Conservation (phyloP, 139 green algal genomes). For the Picochlorum sp. region DNA sequence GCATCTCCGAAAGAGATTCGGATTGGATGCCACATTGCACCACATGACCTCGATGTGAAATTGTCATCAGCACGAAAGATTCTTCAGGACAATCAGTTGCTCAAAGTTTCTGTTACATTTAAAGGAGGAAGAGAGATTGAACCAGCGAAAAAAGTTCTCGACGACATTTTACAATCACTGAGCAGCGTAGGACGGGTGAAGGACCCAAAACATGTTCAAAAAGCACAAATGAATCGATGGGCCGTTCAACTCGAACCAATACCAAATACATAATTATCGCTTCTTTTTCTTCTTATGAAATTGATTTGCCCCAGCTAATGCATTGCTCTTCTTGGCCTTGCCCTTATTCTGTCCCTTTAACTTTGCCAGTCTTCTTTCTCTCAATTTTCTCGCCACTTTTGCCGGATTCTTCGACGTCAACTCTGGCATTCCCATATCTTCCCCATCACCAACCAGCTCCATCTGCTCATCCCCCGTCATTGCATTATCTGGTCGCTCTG, state of each 20-base stretch:
- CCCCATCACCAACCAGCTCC: neutral
- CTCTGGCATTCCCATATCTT: neutral
- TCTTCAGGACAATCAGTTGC: conserved; percentile 16
- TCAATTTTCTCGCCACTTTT: conserved; percentile 9
- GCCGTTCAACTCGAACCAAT: neutral
- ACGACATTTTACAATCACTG: conserved; percentile 16
- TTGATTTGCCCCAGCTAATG: conserved; percentile 13
- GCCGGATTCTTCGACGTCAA: conserved; percentile 8
- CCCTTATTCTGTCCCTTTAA: neutral
- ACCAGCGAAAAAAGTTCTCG: conserved; percentile 10
- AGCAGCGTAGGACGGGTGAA: neutral
- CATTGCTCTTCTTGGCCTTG: conserved; percentile 11
- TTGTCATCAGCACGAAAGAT: conserved; percentile 13
- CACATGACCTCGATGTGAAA: conserved; percentile 25
- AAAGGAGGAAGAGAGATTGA: conserved; percentile 17
- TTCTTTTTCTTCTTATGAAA: conserved; percentile 19
- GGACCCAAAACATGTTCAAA: neutral
- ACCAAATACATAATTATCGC: neutral
- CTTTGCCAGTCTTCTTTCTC: neutral
- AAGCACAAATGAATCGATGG: neutral
- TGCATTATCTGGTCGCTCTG: neutral
- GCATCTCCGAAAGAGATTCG: conserved; percentile 19
- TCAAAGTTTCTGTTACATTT: conserved; percentile 25
- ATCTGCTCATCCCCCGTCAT: neutral
- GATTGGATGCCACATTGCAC: conserved; percentile 17